Percentiles rank a stretch among this genome's conserved stretches.
Conservation (phyloP, 139 green algal species). For the Astrephomene gubernaculifera region DNA sequence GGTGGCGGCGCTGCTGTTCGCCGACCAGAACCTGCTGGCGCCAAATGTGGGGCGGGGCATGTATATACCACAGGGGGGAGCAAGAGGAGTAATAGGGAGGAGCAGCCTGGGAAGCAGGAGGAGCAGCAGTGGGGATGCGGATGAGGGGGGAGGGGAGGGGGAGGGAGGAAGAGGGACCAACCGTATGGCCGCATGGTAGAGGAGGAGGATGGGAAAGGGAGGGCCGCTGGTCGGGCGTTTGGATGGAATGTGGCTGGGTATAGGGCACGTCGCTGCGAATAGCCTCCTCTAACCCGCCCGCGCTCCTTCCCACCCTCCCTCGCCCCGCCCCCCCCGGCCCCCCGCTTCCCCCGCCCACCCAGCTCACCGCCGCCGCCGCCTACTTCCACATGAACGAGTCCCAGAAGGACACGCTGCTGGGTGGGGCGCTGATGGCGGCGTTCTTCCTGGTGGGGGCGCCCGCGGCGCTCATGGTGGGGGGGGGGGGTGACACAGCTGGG, state of each 20-base stretch:
- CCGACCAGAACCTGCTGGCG: slow-evolving; percentile 92
- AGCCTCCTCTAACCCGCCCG: background rate
- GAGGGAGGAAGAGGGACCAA: no score
- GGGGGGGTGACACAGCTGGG: background rate
- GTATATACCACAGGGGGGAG: background rate
- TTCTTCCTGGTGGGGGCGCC: slow-evolving; percentile 91
- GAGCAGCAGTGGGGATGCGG: no score
- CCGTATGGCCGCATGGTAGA: no score
- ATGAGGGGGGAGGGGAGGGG: no score
- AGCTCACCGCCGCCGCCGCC: slow-evolving; percentile 60
- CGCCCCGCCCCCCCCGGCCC: background rate
- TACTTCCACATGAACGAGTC: slow-evolving; percentile 76
- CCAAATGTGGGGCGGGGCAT: slow-evolving; percentile 88
- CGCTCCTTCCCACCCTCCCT: background rate
- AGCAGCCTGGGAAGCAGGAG: no score
- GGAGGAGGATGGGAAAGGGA: background rate
- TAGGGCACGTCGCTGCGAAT: no score
- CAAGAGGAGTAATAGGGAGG: background rate
- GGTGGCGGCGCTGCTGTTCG: slow-evolving; percentile 82
- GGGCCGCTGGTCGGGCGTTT: background rate
- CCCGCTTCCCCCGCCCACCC: background rate
- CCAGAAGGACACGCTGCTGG: slow-evolving; percentile 80
- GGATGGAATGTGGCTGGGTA: background rate
- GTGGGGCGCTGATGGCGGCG: slow-evolving; percentile 77
- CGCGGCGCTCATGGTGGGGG: slow-evolving; percentile 74